Percentiles rank a stretch among this genome's conserved stretches.
phyloP scores from a whole-genome alignment of 306 rosid genomes.

The Alnus rubra region DNA sequence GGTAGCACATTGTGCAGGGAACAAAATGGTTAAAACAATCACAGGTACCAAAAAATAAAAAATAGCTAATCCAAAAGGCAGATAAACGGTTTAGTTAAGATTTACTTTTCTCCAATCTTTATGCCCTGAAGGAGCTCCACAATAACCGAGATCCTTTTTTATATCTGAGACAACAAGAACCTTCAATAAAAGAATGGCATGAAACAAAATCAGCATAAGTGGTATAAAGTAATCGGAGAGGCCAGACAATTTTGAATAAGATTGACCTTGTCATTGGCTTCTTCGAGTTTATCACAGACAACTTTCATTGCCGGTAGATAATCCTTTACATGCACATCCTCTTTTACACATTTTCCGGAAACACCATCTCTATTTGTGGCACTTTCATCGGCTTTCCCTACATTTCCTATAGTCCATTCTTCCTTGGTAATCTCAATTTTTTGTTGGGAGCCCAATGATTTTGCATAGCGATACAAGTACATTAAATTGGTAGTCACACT shows the following conservation, averaged over 20 bases:
- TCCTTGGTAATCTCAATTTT: slow-evolving; percentile 61
- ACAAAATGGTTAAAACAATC: slow-evolving; percentile 13
- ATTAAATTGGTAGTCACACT: slow-evolving; percentile 70
- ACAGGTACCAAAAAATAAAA: background rate
- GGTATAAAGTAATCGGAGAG: background rate
- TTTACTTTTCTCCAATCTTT: slow-evolving; percentile 76
- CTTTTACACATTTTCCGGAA: slow-evolving; percentile 34
- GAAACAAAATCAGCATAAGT: slow-evolving; percentile 28
- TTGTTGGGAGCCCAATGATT: slow-evolving; percentile 60
- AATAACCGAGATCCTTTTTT: slow-evolving; percentile 82
- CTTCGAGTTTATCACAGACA: slow-evolving; percentile 65
- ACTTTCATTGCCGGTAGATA: slow-evolving; percentile 72
- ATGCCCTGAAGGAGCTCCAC: slow-evolving; percentile 55
- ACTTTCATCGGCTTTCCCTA: slow-evolving; percentile 24
- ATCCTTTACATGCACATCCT: slow-evolving; percentile 66
- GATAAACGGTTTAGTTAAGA: slow-evolving; percentile 10
- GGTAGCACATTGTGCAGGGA: slow-evolving; percentile 26
- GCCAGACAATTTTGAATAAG: slow-evolving; percentile 17
- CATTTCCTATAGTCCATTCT: slow-evolving; percentile 30
- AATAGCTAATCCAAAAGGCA: slow-evolving; percentile 1
- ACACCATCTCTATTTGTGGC: slow-evolving; percentile 28
- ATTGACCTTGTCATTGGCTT: slow-evolving; percentile 76
- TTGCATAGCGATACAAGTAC: slow-evolving; percentile 74
- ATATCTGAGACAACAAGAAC: slow-evolving; percentile 79
- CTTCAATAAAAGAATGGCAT: slow-evolving; percentile 43